Evolutionary conservation across 768 basidiomycete species (phyloP).

Genomic region (Termitomyces sp.): DNA sequence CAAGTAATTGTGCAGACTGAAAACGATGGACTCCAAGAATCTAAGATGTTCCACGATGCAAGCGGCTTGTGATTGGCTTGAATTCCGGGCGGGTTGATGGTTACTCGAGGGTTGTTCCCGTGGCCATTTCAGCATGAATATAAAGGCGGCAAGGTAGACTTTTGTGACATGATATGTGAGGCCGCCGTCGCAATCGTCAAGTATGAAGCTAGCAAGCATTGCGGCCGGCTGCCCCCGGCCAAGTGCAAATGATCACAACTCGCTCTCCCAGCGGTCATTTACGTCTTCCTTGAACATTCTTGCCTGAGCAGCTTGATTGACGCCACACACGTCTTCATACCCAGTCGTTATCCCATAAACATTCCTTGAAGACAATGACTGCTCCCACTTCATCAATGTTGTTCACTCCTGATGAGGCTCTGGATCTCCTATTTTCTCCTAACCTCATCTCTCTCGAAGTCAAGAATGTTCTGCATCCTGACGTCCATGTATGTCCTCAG

Average conservation of each 20-base stretch:
- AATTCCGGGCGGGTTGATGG: not conserved
- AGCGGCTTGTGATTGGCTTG: not conserved
- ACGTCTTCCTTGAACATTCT: not conserved
- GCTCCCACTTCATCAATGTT: constrained; percentile 5
- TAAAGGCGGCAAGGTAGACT: not conserved
- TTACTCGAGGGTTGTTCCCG: not conserved
- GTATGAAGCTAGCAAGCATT: not conserved
- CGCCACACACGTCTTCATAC: not conserved
- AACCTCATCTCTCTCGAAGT: constrained; percentile 67
- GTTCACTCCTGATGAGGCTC: constrained; percentile 56
- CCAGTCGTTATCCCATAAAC: constrained; percentile 2
- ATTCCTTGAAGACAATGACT: constrained; percentile 9
- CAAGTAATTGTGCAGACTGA: not conserved
- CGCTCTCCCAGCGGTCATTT: not conserved
- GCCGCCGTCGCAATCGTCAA: not conserved
- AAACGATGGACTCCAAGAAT: not conserved
- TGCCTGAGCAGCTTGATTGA: not conserved
- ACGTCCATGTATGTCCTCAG: constrained; percentile 32
- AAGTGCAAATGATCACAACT: not conserved
- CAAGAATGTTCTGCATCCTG: constrained; percentile 49
- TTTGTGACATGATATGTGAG: not conserved
- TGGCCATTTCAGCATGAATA: not conserved
- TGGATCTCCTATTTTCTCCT: constrained; percentile 76
- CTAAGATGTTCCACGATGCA: not conserved
- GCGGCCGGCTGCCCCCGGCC: not conserved